Percentiles rank a stretch among this genome's conserved stretches.
These are phyloP conservation scores for Trichaptum fuscoviolaceum DNA, from an alignment of 768 basidiomycete genomes.

Conservation along the genomic window DNA sequence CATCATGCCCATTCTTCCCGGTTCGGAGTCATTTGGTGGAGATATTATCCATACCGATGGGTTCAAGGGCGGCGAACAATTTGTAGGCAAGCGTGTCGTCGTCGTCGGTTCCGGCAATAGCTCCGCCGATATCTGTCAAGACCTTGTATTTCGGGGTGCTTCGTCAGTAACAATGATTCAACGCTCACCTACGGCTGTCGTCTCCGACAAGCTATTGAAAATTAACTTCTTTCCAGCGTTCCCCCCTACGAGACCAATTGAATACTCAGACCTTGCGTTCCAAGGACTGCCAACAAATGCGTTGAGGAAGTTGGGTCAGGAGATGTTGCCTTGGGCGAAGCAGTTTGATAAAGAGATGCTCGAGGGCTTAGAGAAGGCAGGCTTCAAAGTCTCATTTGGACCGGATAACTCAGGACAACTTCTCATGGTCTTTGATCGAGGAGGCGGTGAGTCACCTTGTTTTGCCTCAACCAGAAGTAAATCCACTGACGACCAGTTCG, in stretches of 20 bases:
- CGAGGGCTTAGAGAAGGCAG: constrained; percentile 30
- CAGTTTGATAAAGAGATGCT: constrained; percentile 27
- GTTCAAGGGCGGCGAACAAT: constrained; percentile 25
- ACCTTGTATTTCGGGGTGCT: constrained; percentile 28
- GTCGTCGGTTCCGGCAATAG: constrained; percentile 40
- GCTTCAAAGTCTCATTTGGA: constrained; percentile 33
- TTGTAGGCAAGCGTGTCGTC: constrained; percentile 30
- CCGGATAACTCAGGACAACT: constrained; percentile 26
- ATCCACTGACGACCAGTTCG: background rate
- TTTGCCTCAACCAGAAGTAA: background rate
- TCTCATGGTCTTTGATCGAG: constrained; percentile 23
- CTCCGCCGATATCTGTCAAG: constrained; percentile 34
- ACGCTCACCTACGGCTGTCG: constrained; percentile 33
- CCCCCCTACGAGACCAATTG: constrained; percentile 19
- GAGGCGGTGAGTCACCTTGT: constrained; percentile 26
- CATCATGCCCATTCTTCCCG: constrained; percentile 24
- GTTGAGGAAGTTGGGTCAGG: constrained; percentile 16
- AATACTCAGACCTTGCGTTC: constrained; percentile 20
- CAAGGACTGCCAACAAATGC: constrained; percentile 21
- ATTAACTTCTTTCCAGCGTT: constrained; percentile 10
- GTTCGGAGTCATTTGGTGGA: constrained; percentile 26
- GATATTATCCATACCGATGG: constrained; percentile 27
- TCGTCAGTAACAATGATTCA: constrained; percentile 37
- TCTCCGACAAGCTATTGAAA: constrained; percentile 10
- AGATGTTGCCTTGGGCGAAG: constrained; percentile 20